Evolutionary conservation across 495 filamentous ascomycete species (phyloP).

Genomic region (Parathielavia appendiculata): DNA sequence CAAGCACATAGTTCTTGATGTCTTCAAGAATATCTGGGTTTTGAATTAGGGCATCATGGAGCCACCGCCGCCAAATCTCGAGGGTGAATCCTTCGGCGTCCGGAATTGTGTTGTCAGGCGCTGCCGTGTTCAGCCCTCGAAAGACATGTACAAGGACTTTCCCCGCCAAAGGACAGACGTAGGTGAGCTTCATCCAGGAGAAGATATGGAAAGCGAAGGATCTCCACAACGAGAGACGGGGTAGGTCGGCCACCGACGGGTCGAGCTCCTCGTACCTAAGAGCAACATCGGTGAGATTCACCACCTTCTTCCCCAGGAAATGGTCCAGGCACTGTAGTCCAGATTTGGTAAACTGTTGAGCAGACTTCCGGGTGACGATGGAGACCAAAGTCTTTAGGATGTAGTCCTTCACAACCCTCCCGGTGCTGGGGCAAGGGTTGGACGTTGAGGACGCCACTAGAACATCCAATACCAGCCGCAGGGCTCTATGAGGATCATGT

Average conservation of each 20-base stretch:
- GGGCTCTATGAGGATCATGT: conserved; percentile 64
- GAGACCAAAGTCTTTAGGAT: conserved; percentile 43
- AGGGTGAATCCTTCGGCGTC: conserved; percentile 30
- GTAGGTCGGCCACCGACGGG: conserved; percentile 17
- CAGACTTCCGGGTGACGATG: conserved; percentile 48
- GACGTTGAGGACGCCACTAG: conserved; percentile 49
- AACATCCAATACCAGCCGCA: conserved; percentile 65
- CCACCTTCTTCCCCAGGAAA: conserved; percentile 51
- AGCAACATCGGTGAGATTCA: conserved; percentile 39
- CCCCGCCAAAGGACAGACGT: conserved; percentile 60
- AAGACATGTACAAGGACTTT: conserved; percentile 59
- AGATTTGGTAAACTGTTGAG: conserved; percentile 55
- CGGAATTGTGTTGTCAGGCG: conserved; percentile 29
- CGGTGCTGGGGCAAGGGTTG: conserved; percentile 40
- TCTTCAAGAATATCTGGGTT: conserved; percentile 55
- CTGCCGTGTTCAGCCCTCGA: conserved; percentile 29
- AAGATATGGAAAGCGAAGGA: conserved; percentile 47
- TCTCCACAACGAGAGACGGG: conserved; percentile 35
- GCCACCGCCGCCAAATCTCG: conserved; percentile 46
- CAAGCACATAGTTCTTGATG: conserved; percentile 68
- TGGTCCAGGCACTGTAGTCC: conserved; percentile 56
- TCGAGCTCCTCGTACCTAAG: conserved; percentile 33
- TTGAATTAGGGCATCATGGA: conserved; percentile 42
- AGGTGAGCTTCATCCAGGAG: conserved; percentile 56
- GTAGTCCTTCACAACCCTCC: conserved; percentile 32